Conservation (phyloP, 208 protist species). For the Strigomonas culicis region DNA sequence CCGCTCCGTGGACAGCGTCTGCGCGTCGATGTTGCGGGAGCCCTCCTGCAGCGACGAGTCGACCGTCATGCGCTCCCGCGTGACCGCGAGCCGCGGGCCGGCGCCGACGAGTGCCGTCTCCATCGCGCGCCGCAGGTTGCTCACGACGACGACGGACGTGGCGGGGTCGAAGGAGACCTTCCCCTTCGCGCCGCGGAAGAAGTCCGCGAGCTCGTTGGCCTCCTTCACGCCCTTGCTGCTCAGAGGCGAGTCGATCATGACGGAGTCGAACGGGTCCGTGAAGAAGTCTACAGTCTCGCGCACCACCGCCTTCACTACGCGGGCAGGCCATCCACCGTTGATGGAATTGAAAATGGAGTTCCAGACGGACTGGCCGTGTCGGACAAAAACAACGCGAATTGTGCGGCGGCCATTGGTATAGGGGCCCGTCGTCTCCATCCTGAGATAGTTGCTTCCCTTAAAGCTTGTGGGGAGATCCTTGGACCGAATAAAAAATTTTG, state of each 20-base stretch:
- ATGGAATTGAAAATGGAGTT: slow-evolving; percentile 89
- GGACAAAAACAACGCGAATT: slow-evolving; percentile 88
- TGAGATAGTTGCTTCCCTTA: slow-evolving; percentile 66
- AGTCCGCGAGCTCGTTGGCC: slow-evolving; percentile 59
- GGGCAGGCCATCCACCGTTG: slow-evolving; percentile 47
- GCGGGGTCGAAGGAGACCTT: slow-evolving; percentile 56
- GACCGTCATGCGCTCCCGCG: slow-evolving; percentile 73
- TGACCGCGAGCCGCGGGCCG: slow-evolving; percentile 47
- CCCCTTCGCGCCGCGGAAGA: slow-evolving; percentile 55
- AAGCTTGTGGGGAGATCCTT: slow-evolving; percentile 73
- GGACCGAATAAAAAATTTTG: slow-evolving; percentile 52
- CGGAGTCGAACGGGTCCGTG: slow-evolving; percentile 70
- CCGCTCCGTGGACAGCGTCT: slow-evolving; percentile 72
- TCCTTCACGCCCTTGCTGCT: slow-evolving; percentile 69
- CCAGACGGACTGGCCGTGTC: slow-evolving; percentile 93
- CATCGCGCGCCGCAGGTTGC: slow-evolving; percentile 88
- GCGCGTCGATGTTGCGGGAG: slow-evolving; percentile 89
- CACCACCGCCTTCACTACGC: slow-evolving; percentile 45
- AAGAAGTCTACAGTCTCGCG: slow-evolving; percentile 62
- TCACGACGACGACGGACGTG: slow-evolving; percentile 72
- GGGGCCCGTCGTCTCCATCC: slow-evolving; percentile 24
- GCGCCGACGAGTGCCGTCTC: slow-evolving; percentile 76
- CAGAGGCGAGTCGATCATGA: slow-evolving; percentile 90
- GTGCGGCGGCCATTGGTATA: slow-evolving; percentile 41
- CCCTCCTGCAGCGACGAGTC: slow-evolving; percentile 89